Evolutionary conservation across 495 filamentous ascomycete genomes (phyloP), one percentile per base, ranked within the genome.

Genomic region (Amphirosellinia nigrospora): DNA sequence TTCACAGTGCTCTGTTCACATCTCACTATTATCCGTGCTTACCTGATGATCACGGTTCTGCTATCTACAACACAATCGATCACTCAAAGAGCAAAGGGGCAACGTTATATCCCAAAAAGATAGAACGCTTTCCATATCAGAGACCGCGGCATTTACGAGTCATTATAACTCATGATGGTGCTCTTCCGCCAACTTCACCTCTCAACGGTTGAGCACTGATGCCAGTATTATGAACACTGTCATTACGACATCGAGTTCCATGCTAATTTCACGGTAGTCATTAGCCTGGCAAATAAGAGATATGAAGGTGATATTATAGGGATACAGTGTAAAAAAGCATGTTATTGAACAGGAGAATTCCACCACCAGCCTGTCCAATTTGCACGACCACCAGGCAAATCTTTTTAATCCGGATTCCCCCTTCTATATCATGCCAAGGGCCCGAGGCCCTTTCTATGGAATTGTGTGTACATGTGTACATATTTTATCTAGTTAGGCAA

Each of bases 301-400:
- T 26, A 38, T 41, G n/a, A 61, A 61, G 4, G 11, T 61, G 11
- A 61, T 41, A 61, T 61, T 61, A 61, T 61, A 61, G 58, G 36
- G 19, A 61, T 39, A 61, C 34, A 41, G n/a, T 11, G 32, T 61
- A 23, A 43, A 61, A 60, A 61, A 43, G 26, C 34, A 41, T 15
- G n/a, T 36, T 58, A 58, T 58, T 36, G 16, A 58, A 36, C 30
- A 58, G 36, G 36, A 61, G 34, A n/a, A 41, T 39, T 21, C 58
- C 58, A 16, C 58, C 56, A 41, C 36, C 58, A 28, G 58, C 58
- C 58, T 41, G 10, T 9, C 21, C 58, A 41, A 34, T 23, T 28
- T 30, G 56, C 55, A 15, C n/a, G 3, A 61, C 21, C 58, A 5
- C 30, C 58, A 21, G 34, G 21, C 36, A 38, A 43, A 41, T 5